A percentile compares a stretch with the other conserved stretches of the same genome.
Conservation (phyloP, 2,329 filamentous ascomycete genomes). For the Clarireedia sp. region DNA sequence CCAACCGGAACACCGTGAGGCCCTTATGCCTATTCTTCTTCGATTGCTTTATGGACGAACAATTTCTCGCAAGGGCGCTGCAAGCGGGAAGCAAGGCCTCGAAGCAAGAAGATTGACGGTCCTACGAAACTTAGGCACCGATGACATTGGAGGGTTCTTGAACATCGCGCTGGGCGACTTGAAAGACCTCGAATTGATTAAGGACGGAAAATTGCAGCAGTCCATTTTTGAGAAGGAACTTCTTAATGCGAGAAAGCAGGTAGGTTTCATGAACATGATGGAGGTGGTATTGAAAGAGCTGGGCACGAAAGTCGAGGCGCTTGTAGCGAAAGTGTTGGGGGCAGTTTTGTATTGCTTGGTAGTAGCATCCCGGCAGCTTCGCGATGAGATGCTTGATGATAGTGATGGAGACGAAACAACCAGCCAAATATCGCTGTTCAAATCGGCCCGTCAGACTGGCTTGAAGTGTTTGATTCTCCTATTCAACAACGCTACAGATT, state of each 20-base stretch:
- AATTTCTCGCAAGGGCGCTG: slow-evolving; percentile 70
- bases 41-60: slow-evolving; percentile 83
- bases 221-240: slow-evolving; percentile 50
- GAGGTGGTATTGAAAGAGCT: slow-evolving; percentile 80
- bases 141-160: slow-evolving; percentile 74
- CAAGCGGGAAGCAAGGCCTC: slow-evolving; percentile 72
- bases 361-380: slow-evolving; percentile 54
- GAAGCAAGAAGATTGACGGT: slow-evolving; percentile 74
- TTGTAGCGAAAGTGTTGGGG: slow-evolving; percentile 61
- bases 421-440: slow-evolving; percentile 49
- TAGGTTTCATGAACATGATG: slow-evolving; percentile 88
- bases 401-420: slow-evolving; percentile 30
- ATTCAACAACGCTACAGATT: slow-evolving; percentile 63
- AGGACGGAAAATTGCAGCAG: slow-evolving; percentile 25
- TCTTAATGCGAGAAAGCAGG: slow-evolving; percentile 67
- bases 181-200: slow-evolving; percentile 50
- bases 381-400: slow-evolving; percentile 27
- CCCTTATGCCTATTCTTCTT: slow-evolving; percentile 78
- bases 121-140: slow-evolving; percentile 65
- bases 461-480: slow-evolving; percentile 75
- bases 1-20: slow-evolving; percentile 60
- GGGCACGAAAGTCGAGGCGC: slow-evolving; percentile 62
- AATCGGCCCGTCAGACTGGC: slow-evolving; percentile 60
- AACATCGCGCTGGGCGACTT: slow-evolving; percentile 71
- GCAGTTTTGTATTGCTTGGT: slow-evolving; percentile 76